These are phyloP conservation scores for Carex parvula DNA, from an alignment of 176 grass and related monocot species.

Conservation along the genomic window DNA sequence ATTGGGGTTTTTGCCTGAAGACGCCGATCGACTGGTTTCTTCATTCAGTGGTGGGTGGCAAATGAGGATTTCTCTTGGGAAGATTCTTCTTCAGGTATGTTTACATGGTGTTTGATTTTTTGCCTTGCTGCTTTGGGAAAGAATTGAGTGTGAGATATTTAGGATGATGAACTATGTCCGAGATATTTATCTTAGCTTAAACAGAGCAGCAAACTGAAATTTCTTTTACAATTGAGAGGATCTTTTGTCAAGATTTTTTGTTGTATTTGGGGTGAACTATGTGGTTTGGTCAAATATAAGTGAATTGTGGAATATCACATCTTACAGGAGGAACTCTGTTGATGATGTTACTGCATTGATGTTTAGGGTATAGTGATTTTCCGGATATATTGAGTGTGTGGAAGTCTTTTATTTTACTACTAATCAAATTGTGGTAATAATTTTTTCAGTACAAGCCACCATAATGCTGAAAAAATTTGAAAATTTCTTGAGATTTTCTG, in stretches of 20 bases:
- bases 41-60: slow-evolving; percentile 93
- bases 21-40: slow-evolving; percentile 69
- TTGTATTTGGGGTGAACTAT: too few species aligned
- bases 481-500: too few species aligned
- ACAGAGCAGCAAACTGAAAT: background rate
- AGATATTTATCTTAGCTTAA: background rate
- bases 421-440: too few species aligned
- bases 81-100: slow-evolving; percentile 94
- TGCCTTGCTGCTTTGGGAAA: background rate
- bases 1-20: slow-evolving; percentile 73
- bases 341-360: too few species aligned
- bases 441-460: too few species aligned
- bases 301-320: too few species aligned
- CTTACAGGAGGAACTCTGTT: too few species aligned
- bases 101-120: slow-evolving; percentile 2
- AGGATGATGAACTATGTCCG: background rate
- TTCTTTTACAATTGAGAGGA: background rate
- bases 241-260: background rate
- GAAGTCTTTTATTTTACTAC: too few species aligned
- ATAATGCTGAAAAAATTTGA: too few species aligned
- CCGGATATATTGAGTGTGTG: too few species aligned
- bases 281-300: too few species aligned
- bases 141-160: background rate
- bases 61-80: slow-evolving; percentile 98
- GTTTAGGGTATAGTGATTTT: too few species aligned